A percentile compares a stretch with the other conserved stretches of the same genome.
These are phyloP conservation scores for Coprinellus micaceus DNA, from an alignment of 768 basidiomycete species.

Conservation along the genomic window DNA sequence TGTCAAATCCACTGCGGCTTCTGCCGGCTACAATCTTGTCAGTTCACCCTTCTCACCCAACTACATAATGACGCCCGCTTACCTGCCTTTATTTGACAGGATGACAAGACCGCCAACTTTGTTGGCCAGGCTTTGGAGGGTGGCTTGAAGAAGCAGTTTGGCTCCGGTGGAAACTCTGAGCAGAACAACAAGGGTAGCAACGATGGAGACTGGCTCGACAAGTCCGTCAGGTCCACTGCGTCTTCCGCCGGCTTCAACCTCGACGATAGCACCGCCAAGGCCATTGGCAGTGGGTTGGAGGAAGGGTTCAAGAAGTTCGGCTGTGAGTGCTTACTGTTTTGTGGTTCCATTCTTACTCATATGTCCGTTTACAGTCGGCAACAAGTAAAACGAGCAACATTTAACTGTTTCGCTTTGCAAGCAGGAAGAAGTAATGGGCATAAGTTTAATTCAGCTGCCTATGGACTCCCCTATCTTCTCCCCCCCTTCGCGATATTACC, in stretches of 20 bases:
- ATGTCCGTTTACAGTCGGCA: neutral
- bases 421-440: neutral
- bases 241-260: conserved; percentile 42
- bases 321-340: conserved; percentile 15
- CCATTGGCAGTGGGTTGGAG: conserved; percentile 34
- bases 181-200: conserved; percentile 11
- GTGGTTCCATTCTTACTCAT: neutral
- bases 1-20: conserved; percentile 8
- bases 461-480: too few relatives aligned
- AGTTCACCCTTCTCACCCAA: neutral
- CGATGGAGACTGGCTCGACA: conserved; percentile 35
- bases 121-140: too few relatives aligned
- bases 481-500: too few relatives aligned
- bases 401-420: neutral
- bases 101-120: too few relatives aligned
- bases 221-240: conserved; percentile 37
- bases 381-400: neutral
- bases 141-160: too few relatives aligned
- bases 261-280: conserved; percentile 32
- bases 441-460: too few relatives aligned
- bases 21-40: conserved; percentile 11
- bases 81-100: too few relatives aligned
- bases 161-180: too few relatives aligned
- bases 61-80: too few relatives aligned
- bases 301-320: conserved; percentile 36